Percentiles rank a stretch among this genome's conserved stretches.
These are phyloP conservation scores for Colletotrichum graminicola DNA, from an alignment of 2,329 filamentous ascomycete species.

Conservation along the genomic window DNA sequence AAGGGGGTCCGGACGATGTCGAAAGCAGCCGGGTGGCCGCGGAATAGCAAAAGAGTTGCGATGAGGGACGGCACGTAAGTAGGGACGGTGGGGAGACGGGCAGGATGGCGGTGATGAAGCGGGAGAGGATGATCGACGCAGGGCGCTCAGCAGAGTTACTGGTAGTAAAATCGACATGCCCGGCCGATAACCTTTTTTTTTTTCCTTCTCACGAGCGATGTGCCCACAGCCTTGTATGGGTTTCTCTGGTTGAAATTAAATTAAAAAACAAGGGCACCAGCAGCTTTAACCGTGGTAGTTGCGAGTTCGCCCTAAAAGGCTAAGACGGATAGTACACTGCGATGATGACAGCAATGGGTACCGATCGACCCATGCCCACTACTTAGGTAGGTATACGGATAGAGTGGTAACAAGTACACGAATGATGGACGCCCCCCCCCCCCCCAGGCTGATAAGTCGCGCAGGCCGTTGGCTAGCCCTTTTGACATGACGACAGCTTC, in stretches of 20 bases:
- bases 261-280: slow-evolving; percentile 14
- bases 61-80: slow-evolving; percentile 19
- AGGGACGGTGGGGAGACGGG: slow-evolving; percentile 17
- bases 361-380: slow-evolving; percentile 4
- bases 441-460: slow-evolving; percentile 14
- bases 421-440: slow-evolving; percentile 26
- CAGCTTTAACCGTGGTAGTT: slow-evolving; percentile 13
- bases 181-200: background rate
- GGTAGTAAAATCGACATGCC: background rate
- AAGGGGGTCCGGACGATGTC: slow-evolving; percentile 2
- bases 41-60: slow-evolving; percentile 26
- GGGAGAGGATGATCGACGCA: slow-evolving; percentile 29
- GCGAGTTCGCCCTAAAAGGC: slow-evolving; percentile 31
- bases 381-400: too few relatives aligned
- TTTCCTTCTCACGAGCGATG: background rate
- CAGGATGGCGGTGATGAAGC: slow-evolving; percentile 2
- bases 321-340: slow-evolving; percentile 10
- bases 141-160: slow-evolving; percentile 11
- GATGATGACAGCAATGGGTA: slow-evolving; percentile 25
- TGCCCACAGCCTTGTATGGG: slow-evolving; percentile 23
- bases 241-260: slow-evolving; percentile 13
- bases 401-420: background rate
- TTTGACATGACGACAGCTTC: background rate
- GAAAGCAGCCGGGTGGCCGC: slow-evolving; percentile 17
- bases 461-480: background rate